Evolutionary conservation across 169 alveolate genomes (phyloP).

Genomic region (Cryptosporidium canis): DNA sequence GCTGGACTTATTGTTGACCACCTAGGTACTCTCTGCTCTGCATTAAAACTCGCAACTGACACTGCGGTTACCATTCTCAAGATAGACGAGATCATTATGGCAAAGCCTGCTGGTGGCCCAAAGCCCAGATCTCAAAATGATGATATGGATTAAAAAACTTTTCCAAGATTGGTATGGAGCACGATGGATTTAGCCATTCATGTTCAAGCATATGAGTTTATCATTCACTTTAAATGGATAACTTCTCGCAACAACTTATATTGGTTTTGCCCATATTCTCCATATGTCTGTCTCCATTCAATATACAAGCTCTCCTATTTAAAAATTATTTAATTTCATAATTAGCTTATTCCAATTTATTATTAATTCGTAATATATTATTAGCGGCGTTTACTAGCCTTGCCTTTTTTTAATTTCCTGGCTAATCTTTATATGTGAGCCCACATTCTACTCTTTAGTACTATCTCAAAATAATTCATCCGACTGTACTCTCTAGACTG

Average conservation of each 20-base stretch:
- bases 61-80: conserved; percentile 96
- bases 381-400: background rate
- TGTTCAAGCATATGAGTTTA: too few relatives aligned
- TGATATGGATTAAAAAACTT: conserved; percentile 69
- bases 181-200: background rate
- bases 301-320: background rate
- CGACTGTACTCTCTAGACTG: too few relatives aligned
- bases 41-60: conserved; percentile 94
- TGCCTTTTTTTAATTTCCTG: background rate
- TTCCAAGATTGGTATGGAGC: background rate
- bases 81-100: conserved; percentile 97
- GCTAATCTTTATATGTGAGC: background rate
- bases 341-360: background rate
- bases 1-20: conserved; percentile 88
- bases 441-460: too few relatives aligned
- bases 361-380: conserved; percentile 3
- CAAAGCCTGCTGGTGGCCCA: conserved; percentile 99
- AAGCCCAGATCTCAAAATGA: conserved; percentile 86
- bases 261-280: background rate
- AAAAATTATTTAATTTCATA: background rate
- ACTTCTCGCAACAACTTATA: background rate
- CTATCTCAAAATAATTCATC: too few relatives aligned
- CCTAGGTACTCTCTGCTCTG: conserved; percentile 93
- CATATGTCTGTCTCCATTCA: background rate
- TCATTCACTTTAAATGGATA: background rate